Base-by-base conservation (phyloP, 225 moss, liverwort and hornwort species). In the Pleurozium schreberi region DNA sequence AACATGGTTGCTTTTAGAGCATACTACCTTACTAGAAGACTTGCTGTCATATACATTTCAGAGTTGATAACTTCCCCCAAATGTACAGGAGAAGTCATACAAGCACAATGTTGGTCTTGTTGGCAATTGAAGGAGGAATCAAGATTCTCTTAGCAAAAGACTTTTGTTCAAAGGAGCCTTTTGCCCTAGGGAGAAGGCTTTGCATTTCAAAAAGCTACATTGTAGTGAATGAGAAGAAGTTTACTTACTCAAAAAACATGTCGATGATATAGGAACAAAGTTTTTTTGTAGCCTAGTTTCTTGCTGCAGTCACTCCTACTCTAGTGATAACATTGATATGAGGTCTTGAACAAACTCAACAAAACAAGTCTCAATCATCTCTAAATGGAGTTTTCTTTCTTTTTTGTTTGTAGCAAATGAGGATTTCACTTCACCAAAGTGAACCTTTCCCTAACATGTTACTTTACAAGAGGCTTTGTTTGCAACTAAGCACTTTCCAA, bases 201-300 rank as follows among this genome's bases (percentile, higher is more conserved):
- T 15, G 25, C 77, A 77, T 22, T 52, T 8, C 13, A 0, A 77
- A 21, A 53, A 23, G 23, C 5, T 23, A 53, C 23, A 38, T 14
- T 14, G 15, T 36, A 52, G 14, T 36, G 9, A 77, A 38, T 36
- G 23, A 53, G 14, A 34, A 36, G 76, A 15, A 77, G 15, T 38
- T 55, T 38, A n/a, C 6, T 15, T 78, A 25, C 4, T 78, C 0
- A 1, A 78, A 55, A 55, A 6, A 10, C 0, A 0, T 55, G 6
- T 4, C 15, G 38, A 55, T 55, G 15, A 1, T 22, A 13, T 36
- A 19, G 14, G 33, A 2, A 11, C 13, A 14, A 76, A 76, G 5
- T 13, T 13, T 75, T n/a, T 21, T 34, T 75, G 8, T 33, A 33
- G 50, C 8, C 12, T 50, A 75, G 13, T 5, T 50, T 12, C 21